Evolutionary conservation across 352 stramenopile genomes (phyloP), one percentile per base, ranked within the genome.

Genomic region (Stramenopiles sp.): DNA sequence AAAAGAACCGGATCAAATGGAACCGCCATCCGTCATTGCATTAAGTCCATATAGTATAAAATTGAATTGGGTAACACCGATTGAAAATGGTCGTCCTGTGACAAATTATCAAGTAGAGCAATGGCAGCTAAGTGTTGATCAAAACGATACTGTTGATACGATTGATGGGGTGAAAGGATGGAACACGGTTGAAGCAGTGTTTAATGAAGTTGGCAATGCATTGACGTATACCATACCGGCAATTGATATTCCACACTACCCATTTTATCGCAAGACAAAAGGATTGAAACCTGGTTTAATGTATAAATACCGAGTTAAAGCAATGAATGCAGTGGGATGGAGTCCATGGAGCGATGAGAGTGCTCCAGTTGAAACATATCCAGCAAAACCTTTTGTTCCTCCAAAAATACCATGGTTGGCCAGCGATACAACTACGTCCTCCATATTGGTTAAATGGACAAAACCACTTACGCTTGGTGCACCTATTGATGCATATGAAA

Each of bases 301-400:
- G 53, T 83, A 83, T 80, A 79, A 83, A 80, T 83, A 82, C 65
- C 73, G 81, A 29, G 78, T 83, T 23, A 43, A 73, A 63, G 81
- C 81, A n/a, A 74, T 83, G 32, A 83, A 83, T 43, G 69, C 79
- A 43, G 82, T 83, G 78, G 81, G 81, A 32, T 73, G 74, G 38
- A 80, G 81, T 29, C 30, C 31, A 23, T 83, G 81, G 81, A 77
- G 23, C 38, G 4, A 4, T 53, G 38, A 4, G 4, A 53, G 38
- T 53, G 13, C 13, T 53, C 38, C 38, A 13, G 38, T 53, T 53
- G 38, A 53, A 53, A 53, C 38, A 53, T 13, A 53, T 53, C 38
- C 38, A 53, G 13, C 38, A 13, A 53, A 13, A 13, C 38, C 38
- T 13, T 53, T 53, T 53, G 38, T 53, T 53, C 38, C 38, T 53